A percentile compares a stretch with the other conserved stretches of the same genome.
Conservation (phyloP, 2,329 filamentous ascomycete species). For the Talaromyces sp. region DNA sequence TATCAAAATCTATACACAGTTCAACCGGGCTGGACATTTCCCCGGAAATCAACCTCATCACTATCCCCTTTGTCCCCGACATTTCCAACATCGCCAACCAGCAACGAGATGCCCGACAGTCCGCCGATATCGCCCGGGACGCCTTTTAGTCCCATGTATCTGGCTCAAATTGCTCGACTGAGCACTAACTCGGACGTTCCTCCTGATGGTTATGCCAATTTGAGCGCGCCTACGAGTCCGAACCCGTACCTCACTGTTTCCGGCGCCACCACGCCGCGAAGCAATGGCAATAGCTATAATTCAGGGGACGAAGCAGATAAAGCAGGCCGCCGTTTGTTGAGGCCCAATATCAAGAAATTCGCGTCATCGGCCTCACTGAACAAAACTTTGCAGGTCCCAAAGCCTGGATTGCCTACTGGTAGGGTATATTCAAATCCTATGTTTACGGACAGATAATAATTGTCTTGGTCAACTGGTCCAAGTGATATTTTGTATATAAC, state of each 20-base stretch:
- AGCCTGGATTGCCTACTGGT: not conserved
- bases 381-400: not conserved
- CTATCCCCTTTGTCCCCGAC: not conserved
- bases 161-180: not conserved
- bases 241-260: not conserved
- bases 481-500: too few relatives aligned
- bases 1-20: not conserved
- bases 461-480: not conserved
- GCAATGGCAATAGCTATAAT: not conserved
- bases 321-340: not conserved
- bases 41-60: not conserved
- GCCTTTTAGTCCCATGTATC: not conserved
- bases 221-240: not conserved
- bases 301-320: not conserved
- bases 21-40: not conserved
- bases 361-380: not conserved
- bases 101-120: not conserved
- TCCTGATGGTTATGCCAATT: not conserved
- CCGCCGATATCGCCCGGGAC: not conserved
- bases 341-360: not conserved
- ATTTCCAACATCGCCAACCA: not conserved
- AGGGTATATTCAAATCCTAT: not conserved
- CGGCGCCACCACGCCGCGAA: not conserved
- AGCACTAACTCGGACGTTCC: not conserved
- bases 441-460: not conserved